A percentile compares a stretch with the other conserved stretches of the same genome.
phyloP scores from a whole-genome alignment of 2,329 filamentous ascomycete genomes.

The Trichothecium roseum region DNA sequence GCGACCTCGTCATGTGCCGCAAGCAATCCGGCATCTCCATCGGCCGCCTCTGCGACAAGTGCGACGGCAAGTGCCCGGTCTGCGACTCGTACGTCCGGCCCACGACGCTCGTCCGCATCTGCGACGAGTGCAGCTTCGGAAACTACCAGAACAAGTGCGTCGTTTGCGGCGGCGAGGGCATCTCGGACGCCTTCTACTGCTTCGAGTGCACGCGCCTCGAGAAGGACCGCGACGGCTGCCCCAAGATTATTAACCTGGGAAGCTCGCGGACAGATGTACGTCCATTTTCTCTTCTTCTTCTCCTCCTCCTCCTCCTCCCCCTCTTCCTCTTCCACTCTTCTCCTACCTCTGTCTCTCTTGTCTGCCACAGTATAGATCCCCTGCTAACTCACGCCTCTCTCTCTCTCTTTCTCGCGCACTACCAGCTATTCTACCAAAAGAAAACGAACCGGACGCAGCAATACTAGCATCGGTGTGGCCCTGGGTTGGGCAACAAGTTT shows the following conservation, averaged over 20 bases:
- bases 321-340: neutral
- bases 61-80: slow-evolving; percentile 97
- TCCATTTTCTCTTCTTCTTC: slow-evolving; percentile 12
- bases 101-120: slow-evolving; percentile 94
- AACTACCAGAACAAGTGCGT: slow-evolving; percentile 99
- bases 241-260: slow-evolving; percentile 98
- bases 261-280: slow-evolving; percentile 86
- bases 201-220: slow-evolving; percentile 96
- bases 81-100: slow-evolving; percentile 98
- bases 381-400: too few relatives aligned
- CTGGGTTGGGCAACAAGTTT: slow-evolving; percentile 30
- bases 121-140: slow-evolving; percentile 98
- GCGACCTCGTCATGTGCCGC: slow-evolving; percentile 98
- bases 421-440: slow-evolving; percentile 58
- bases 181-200: slow-evolving; percentile 97
- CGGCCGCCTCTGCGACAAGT: slow-evolving; percentile 98
- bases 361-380: slow-evolving; percentile 1
- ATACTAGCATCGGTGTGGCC: slow-evolving; percentile 40
- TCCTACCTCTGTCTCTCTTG: slow-evolving; percentile 28
- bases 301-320: neutral
- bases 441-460: slow-evolving; percentile 51
- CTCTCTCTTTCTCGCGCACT: slow-evolving; percentile 6
- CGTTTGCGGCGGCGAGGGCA: slow-evolving; percentile 95
- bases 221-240: slow-evolving; percentile 94
- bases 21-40: slow-evolving; percentile 97